Base-by-base conservation (phyloP, 371 early-diverging fungal species). In the Mucor piriformis region DNA sequence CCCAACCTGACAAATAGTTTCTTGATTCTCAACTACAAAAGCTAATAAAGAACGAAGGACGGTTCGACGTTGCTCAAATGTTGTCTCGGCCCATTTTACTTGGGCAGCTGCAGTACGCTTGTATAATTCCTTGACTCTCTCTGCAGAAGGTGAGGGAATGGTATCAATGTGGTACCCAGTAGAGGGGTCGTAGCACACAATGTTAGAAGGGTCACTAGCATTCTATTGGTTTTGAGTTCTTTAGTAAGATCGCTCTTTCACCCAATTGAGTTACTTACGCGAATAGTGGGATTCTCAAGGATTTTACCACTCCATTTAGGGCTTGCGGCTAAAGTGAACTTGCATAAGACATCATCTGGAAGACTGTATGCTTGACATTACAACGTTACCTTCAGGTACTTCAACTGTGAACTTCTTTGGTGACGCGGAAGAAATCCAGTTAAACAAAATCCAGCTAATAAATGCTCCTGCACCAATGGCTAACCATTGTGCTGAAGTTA, bases 121-220 rank as follows among this genome's bases (percentile, higher is more conserved):
- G 27, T 91, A 75, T 37, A 85, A 82, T 18, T 64, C 80, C 24
- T 75, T 55, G 16, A 94, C 84, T 51, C 92, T 76, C 10, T 71
- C 68, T 1, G 74, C 66, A 8, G 88, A 77, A 34, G 85, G 84
- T 4, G 85, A 83, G 37, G 73, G 74, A 18, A 89, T 83, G n/a
- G 76, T 81, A 32, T 82, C 88, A 32, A 94, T 81, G 34, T 79
- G 83, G 42, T 84, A 84, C 16, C 92, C 94, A 37, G 94, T 94
- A 37, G 94, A 81, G n/a, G 95, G 95, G 58, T 94, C 95, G 67
- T 85, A 91, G 70, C 94, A 94, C 24, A 83, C 72, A 68, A 94
- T 93, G n/a, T 66, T 75, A 12, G 70, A 72, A 6, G 86, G 85
- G 24, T 79, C 70, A 32, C 57, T 55, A 18, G 77, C 66, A 52